phyloP scores from a whole-genome alignment of 345 rosid species.

The Garcia nutans region DNA sequence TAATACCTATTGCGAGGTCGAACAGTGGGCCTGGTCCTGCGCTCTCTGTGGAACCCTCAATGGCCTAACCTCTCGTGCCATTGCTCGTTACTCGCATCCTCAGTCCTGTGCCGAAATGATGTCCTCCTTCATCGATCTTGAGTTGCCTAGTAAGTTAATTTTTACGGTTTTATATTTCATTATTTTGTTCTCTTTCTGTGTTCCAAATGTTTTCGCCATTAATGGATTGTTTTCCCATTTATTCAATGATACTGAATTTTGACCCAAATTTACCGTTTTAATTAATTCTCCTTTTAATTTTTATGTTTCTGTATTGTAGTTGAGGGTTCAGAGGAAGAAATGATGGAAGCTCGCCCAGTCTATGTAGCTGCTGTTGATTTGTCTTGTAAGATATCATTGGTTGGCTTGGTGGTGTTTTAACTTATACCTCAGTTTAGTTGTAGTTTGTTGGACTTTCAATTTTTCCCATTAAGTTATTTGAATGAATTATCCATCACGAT shows the following conservation, averaged over 20 bases:
- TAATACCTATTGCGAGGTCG: conserved; percentile 88
- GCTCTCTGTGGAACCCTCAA: conserved; percentile 89
- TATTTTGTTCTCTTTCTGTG: background rate
- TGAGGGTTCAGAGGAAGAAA: conserved; percentile 80
- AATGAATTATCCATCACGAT: background rate
- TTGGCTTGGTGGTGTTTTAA: background rate
- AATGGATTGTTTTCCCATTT: background rate
- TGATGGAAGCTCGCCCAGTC: conserved; percentile 77
- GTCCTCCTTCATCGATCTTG: conserved; percentile 95
- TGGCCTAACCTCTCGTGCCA: conserved; percentile 68
- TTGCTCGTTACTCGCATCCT: conserved; percentile 75
- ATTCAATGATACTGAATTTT: background rate
- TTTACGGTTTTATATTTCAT: background rate
- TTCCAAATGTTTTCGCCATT: background rate
- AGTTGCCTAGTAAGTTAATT: conserved; percentile 56
- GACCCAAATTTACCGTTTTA: background rate
- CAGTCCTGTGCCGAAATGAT: conserved; percentile 79
- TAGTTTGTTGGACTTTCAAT: background rate
- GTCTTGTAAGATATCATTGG: conserved; percentile 58
- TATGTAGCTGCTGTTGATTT: conserved; percentile 95
- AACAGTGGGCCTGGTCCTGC: conserved; percentile 98
- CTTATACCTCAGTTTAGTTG: background rate
- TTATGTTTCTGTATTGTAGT: conserved; percentile 36
- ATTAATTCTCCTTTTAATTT: background rate
- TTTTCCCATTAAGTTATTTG: background rate